Percentiles rank a stretch among this genome's conserved stretches.
Evolutionary conservation across 441 rosid genomes (phyloP).

Genomic region (Eruca vesicaria): DNA sequence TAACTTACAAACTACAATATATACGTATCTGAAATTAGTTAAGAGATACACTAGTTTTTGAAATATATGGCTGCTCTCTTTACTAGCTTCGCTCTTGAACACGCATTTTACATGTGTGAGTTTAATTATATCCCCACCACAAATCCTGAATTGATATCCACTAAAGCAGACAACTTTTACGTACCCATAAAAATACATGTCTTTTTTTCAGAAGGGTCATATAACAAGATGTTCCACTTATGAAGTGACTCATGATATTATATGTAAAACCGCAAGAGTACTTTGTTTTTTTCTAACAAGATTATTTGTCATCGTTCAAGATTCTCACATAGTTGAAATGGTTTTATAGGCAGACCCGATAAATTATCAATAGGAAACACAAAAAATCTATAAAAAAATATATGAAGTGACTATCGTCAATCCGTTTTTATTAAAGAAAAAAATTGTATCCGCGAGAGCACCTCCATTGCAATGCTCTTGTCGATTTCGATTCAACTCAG

Average conservation of each 20-base stretch:
- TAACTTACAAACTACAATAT: too few species aligned
- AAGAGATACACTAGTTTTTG: neutral
- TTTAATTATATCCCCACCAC: constrained; percentile 7
- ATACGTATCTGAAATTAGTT: neutral
- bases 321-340: neutral
- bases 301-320: neutral
- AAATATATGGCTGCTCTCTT: neutral
- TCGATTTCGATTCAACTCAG: neutral
- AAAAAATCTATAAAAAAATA: neutral
- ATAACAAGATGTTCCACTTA: constrained; percentile 2
- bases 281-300: neutral
- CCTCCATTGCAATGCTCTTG: too few species aligned
- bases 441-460: too few species aligned
- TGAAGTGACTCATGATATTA: neutral
- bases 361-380: neutral
- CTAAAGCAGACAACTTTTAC: constrained; percentile 3
- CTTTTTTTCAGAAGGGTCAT: constrained; percentile 3
- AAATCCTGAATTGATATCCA: neutral
- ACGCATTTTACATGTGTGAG: constrained; percentile 7
- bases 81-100: neutral
- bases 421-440: neutral
- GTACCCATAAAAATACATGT: neutral
- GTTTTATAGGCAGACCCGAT: neutral
- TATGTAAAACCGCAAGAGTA: neutral
- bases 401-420: neutral